Evolutionary conservation across 2,329 filamentous ascomycete genomes (phyloP), one percentile per base, ranked within the genome.

Genomic region (Aspergillus hortae): DNA sequence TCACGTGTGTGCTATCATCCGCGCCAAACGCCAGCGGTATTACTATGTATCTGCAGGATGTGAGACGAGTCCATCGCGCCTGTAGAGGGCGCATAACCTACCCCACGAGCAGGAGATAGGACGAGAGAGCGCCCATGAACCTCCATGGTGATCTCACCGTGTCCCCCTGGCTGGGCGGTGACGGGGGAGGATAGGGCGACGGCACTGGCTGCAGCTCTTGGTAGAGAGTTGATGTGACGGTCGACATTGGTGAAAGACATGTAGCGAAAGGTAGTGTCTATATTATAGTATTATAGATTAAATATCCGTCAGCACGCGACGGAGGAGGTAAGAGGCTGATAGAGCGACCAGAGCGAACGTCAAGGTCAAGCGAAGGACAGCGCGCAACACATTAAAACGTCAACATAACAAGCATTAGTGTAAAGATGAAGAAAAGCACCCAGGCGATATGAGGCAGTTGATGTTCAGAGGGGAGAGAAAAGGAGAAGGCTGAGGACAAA

Each of bases 51-150:
- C 67, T 70, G 47, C 25, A 27, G 6, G 7, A 6, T 27, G 25
- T 27, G 25, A 27, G 25, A 7, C 25, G 6, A 27, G 25, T 17
- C 14, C 9, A n/a, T 6, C 9, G n/a, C 4, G 11, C 46, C 12
- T 6, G 21, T 27, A 4, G 48, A 51, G 25, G 48, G 40, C 27
- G 25, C 33, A 27, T 12, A n/a, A 61, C 62, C 36, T 57, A 70
- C 67, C 67, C 67, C 14, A 63, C 49, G 15, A 70, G 51, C 41
- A 66, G 51, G 14, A 67, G 38, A 55, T 64, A 59, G 21, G 65
- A 58, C 11, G 65, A 66, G 15, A 59, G 48, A 25, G 49, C 55
- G 12, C 63, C 61, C 17, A 67, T 48, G 43, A 63, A 49, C 51
- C 57, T 65, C 63, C 66, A 67, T 30, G 51, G 44, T 33, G 46